Evolutionary conservation across 108 stramenopile genomes (phyloP).

Genomic region (Cylindrotheca fusiformis): DNA sequence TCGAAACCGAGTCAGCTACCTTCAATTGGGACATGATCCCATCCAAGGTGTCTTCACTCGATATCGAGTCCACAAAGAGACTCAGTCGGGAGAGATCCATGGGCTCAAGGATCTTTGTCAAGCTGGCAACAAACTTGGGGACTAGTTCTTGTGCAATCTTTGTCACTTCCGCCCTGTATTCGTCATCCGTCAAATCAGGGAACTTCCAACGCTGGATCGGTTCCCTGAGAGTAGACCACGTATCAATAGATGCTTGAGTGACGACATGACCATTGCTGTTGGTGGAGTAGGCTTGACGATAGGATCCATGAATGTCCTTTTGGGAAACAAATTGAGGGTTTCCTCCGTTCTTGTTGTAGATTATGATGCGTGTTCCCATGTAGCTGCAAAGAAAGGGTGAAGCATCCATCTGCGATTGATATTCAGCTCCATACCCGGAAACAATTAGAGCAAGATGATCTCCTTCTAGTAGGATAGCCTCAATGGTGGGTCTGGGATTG

Average conservation of each 20-base stretch:
- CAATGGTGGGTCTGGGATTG: slow-evolving; percentile 13
- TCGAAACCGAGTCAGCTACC: slow-evolving; percentile 19
- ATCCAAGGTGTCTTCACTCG: slow-evolving; percentile 3
- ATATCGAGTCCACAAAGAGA: slow-evolving; percentile 15
- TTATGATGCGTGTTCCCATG: slow-evolving; percentile 24
- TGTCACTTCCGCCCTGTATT: slow-evolving; percentile 22
- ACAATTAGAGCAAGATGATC: slow-evolving; percentile 18
- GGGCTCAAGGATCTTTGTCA: slow-evolving; percentile 10
- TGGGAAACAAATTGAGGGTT: slow-evolving; percentile 1
- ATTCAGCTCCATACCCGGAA: slow-evolving; percentile 9
- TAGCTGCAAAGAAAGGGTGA: slow-evolving; percentile 20
- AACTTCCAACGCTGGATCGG: slow-evolving; percentile 32
- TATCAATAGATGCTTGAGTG: slow-evolving; percentile 16
- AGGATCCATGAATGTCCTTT: slow-evolving; percentile 29
- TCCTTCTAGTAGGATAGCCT: slow-evolving; percentile 24
- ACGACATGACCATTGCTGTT: slow-evolving; percentile 31
- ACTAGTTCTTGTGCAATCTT: slow-evolving; percentile 28
- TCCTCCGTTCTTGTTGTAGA: slow-evolving; percentile 34
- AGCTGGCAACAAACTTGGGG: slow-evolving; percentile 18
- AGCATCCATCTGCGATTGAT: neutral
- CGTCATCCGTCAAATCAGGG: slow-evolving; percentile 25
- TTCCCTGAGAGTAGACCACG: slow-evolving; percentile 15
- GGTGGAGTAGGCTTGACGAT: slow-evolving; percentile 21
- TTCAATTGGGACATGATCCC: slow-evolving; percentile 1
- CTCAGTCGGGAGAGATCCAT: slow-evolving; percentile 21